Evolutionary conservation across 495 filamentous ascomycete species (phyloP).

Genomic region (Rhypophila decipiens): DNA sequence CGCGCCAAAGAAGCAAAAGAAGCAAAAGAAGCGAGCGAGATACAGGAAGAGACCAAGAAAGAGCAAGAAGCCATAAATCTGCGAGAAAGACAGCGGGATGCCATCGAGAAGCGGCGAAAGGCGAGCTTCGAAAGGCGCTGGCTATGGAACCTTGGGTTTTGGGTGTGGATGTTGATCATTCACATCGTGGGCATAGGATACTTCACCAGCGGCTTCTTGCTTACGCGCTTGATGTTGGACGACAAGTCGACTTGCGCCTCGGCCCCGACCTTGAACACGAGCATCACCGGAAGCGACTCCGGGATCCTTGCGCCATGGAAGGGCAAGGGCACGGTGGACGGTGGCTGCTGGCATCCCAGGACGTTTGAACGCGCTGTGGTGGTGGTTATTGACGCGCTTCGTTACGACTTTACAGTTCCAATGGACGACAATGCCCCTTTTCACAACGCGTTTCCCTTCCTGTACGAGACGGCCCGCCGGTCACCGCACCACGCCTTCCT

Average conservation of each 20-base stretch:
- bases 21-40: slow-evolving; percentile 10
- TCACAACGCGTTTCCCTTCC: slow-evolving; percentile 79
- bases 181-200: slow-evolving; percentile 80
- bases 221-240: slow-evolving; percentile 85
- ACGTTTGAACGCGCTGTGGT: slow-evolving; percentile 87
- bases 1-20: slow-evolving; percentile 33
- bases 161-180: slow-evolving; percentile 53
- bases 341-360: slow-evolving; percentile 93
- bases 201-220: slow-evolving; percentile 94
- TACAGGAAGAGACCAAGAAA: background rate
- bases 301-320: slow-evolving; percentile 31
- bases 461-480: slow-evolving; percentile 71
- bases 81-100: slow-evolving; percentile 27
- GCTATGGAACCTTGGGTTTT: slow-evolving; percentile 45
- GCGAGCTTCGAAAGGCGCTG: slow-evolving; percentile 35
- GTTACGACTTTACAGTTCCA: slow-evolving; percentile 95
- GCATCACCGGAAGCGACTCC: slow-evolving; percentile 16
- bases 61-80: slow-evolving; percentile 13
- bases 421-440: slow-evolving; percentile 55
- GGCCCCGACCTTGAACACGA: slow-evolving; percentile 56
- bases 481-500: slow-evolving; percentile 78
- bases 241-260: slow-evolving; percentile 75
- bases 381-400: slow-evolving; percentile 85
- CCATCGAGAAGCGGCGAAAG: slow-evolving; percentile 36
- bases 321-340: slow-evolving; percentile 44